Base-by-base conservation (phyloP, 257 asterid genomes). In the Anisodus tanguticus region DNA sequence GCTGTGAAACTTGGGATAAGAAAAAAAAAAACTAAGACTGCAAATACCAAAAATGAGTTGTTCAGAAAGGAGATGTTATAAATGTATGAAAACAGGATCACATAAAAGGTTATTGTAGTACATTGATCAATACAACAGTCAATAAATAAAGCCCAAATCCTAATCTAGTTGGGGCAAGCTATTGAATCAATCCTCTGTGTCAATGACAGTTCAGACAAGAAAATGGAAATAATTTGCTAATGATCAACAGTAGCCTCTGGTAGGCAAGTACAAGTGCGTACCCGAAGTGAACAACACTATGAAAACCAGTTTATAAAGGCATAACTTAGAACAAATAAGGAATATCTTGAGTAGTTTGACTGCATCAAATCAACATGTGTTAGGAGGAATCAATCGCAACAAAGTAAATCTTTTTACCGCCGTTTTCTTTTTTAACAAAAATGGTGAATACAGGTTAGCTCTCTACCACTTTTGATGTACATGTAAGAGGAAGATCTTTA, bases 191-290 rank as follows among this genome's bases (percentile, higher is more conserved):
- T 60, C 35, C 35, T 31, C 35, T 31, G 35, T 31, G 35, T 31
- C 12, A 76, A 76, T 26, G 11, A 12, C 62, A 53, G 26, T 51
- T 51, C 4, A 6, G 45, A 41, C 15, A 6, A 76, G 5, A 13
- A 45, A 53, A 51, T 31, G 8, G 26, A 31, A 53, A 57, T 53
- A 8, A 35, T 53, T 15, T 54, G 12, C 64, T 26, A 8, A 13
- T 17, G 49, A 77, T 26, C 26, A 77, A 16, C n/a, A 77, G 64
- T 13, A 77, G 89, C 87, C 90, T 92, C 87, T 76, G 90, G 77
- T 84, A 86, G 47, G 99, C 98, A 92, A 88, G 88, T 37, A 96
- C 99, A 5, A 95, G 93, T 2, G 94, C 90, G 19, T 90, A 94
- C 16, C 98, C 98, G 13, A 94, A 77, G 58, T 77, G 26, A 8